Percentiles rank a stretch among this genome's conserved stretches.
Evolutionary conservation across 176 grass and related monocot species (phyloP).

Genomic region (Triticum urartu): DNA sequence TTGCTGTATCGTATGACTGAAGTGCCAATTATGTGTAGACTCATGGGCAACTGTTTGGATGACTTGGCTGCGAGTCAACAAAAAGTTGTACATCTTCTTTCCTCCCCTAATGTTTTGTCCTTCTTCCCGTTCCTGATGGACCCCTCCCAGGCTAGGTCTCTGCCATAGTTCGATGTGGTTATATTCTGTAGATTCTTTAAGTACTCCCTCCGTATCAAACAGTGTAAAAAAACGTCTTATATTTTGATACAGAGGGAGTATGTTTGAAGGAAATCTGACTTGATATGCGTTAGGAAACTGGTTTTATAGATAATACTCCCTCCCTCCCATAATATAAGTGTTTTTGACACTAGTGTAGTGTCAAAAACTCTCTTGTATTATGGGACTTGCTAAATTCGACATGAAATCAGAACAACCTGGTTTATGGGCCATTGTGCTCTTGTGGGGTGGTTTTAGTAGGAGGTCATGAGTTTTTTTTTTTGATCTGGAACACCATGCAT

Average conservation of each 20-base stretch:
- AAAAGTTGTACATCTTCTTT: not conserved
- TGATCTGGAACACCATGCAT: too few relatives aligned
- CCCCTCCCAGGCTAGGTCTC: not conserved
- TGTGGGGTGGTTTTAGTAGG: not conserved
- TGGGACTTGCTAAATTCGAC: not conserved
- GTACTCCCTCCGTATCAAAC: too few relatives aligned
- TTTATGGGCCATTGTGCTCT: not conserved
- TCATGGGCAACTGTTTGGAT: not conserved
- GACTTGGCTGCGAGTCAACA: not conserved
- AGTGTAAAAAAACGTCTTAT: too few relatives aligned
- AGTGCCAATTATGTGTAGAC: not conserved
- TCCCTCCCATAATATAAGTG: too few relatives aligned
- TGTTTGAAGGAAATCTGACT: too few relatives aligned
- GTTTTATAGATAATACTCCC: not conserved
- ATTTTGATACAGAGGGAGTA: too few relatives aligned
- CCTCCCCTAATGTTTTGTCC: not conserved
- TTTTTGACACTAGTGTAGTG: too few relatives aligned
- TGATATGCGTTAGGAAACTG: too few relatives aligned
- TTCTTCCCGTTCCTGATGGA: not conserved
- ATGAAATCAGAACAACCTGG: not conserved
- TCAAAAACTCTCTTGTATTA: too few relatives aligned
- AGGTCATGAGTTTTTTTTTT: too few relatives aligned
- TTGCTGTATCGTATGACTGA: not conserved
- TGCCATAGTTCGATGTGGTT: not conserved
- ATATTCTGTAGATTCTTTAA: too few relatives aligned